These are phyloP conservation scores for Murraya koenigii DNA, from an alignment of 345 rosid species.

Conservation along the genomic window DNA sequence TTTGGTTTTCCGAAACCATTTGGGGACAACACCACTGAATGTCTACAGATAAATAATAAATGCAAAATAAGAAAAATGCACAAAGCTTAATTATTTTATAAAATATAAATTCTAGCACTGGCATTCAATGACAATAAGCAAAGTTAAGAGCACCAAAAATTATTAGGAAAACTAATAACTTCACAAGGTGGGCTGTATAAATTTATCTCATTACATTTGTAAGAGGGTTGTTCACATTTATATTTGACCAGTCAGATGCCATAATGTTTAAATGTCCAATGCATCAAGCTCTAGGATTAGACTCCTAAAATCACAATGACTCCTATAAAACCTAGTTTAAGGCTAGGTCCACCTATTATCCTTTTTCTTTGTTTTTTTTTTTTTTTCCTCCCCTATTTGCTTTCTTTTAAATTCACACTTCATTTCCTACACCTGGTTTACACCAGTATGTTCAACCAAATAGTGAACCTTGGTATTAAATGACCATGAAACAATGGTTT, in stretches of 20 bases:
- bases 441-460: not conserved
- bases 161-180: not conserved
- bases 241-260: not conserved
- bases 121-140: not conserved
- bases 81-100: not conserved
- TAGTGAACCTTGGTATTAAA: not conserved
- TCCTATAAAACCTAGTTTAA: not conserved
- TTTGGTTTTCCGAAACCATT: slow-evolving; percentile 65
- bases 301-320: not conserved
- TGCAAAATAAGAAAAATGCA: not conserved
- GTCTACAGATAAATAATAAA: slow-evolving; percentile 46
- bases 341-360: not conserved
- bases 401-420: not conserved
- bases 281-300: not conserved
- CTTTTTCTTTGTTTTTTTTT: not conserved
- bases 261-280: not conserved
- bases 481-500: not conserved
- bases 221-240: not conserved
- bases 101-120: not conserved
- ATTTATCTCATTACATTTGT: not conserved
- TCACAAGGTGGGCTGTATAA: not conserved
- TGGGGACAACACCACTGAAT: slow-evolving; percentile 58
- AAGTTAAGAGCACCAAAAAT: not conserved
- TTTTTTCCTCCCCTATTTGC: no score
- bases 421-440: not conserved